A percentile compares a stretch with the other conserved stretches of the same genome.
phyloP scores from a whole-genome alignment of 331 rosid genomes.

The Telfairia occidentalis region DNA sequence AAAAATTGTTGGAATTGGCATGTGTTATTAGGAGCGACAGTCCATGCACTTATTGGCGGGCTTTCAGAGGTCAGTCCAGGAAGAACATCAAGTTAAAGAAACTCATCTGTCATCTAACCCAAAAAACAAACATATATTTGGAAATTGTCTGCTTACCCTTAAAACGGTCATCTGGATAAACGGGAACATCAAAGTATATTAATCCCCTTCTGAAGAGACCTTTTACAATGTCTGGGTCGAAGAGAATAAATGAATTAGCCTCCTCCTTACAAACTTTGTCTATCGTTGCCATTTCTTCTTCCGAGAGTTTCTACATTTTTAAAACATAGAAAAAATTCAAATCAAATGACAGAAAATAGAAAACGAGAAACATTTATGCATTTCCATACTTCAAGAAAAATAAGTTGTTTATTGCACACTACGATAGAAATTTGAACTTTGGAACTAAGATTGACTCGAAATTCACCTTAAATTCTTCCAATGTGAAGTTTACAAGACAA shows the following conservation, averaged over 20 bases:
- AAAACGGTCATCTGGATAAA: conserved; percentile 75
- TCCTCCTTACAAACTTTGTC: conserved; percentile 90
- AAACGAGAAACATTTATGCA: background rate
- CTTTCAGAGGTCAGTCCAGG: background rate
- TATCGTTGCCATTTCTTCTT: conserved; percentile 73
- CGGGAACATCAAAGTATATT: conserved; percentile 81
- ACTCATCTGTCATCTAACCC: background rate
- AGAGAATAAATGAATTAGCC: conserved; percentile 55
- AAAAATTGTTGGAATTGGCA: too few species aligned
- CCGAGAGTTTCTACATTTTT: conserved; percentile 65
- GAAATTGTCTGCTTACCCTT: conserved; percentile 44
- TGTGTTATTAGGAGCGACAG: background rate
- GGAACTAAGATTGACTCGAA: background rate
- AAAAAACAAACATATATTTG: background rate
- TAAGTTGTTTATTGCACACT: background rate
- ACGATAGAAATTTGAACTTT: background rate
- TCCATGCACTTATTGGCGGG: background rate
- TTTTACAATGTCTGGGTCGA: conserved; percentile 55
- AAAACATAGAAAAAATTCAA: conserved; percentile 1
- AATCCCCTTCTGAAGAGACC: conserved; percentile 64
- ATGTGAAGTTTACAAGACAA: conserved; percentile 85
- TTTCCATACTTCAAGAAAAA: background rate
- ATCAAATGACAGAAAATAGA: conserved; percentile 9
- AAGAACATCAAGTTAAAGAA: background rate
- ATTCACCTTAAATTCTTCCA: conserved; percentile 97